Base-by-base conservation (phyloP, 2,329 filamentous ascomycete genomes). In the Aspergillus udagawae region DNA sequence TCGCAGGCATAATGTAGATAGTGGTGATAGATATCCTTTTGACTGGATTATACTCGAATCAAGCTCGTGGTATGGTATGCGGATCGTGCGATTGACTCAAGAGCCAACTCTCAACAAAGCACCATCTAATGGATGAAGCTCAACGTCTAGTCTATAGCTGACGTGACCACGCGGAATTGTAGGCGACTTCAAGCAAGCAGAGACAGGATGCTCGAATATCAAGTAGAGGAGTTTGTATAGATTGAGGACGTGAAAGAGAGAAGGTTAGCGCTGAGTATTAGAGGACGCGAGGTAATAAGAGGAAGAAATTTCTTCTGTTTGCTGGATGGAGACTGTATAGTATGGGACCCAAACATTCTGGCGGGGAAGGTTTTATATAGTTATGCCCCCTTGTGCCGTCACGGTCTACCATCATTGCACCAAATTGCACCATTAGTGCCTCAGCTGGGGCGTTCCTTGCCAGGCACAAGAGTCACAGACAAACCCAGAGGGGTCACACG, bases 1-100 rank as follows among this genome's bases (percentile, higher is more conserved):
- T 67, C 52, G 67, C 58, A 48, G 75, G 68, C 70, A 70, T 74
- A 57, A 58, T 65, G 52, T 60, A 52, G 52, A 55, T 58, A 47
- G 57, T 52, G 60, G n/a, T 57, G 52, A 42, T 51, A 17, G 32
- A 38, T 38, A 5, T 38, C 4, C 21, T 44, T 44, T 42, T 49
- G 63, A 61, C 21, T 25, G 28, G 9, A 9, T 2, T 3, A 17
- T n/a, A 21, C 8, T 50, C 60, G 47, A 29, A 17, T 35, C 49
- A 42, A 21, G 20, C 17, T 42, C 9, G 12, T 12, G 2, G 7
- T 1, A 8, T 12, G 2, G 7, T 1, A 8, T 4, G 53, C 14
- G 29, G 21, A 28, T 20, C 3, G 23, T 47, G 23, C 21, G 23
- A 47, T 32, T 58, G 56, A 61, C 38, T 61, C 55, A 61, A 49